Conservation (phyloP, 2,329 filamentous ascomycete genomes). For the Claviceps sorghi region DNA sequence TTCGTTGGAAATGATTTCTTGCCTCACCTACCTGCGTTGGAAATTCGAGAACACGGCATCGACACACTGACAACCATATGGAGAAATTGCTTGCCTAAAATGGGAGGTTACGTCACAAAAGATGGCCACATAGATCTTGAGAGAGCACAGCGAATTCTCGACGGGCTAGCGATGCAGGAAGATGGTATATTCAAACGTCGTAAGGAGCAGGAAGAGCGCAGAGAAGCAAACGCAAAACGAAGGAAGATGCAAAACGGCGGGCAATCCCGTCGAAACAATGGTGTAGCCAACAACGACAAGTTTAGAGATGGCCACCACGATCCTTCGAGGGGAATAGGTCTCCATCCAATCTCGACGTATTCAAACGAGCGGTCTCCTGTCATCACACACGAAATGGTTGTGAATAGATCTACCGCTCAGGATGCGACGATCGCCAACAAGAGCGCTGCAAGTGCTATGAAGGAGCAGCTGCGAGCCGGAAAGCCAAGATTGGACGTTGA, state of each 20-base stretch:
- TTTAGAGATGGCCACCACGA: slow-evolving; percentile 21
- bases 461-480: slow-evolving; percentile 54
- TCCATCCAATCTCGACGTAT: slow-evolving; percentile 32
- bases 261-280: slow-evolving; percentile 11
- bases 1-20: slow-evolving; percentile 98
- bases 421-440: slow-evolving; percentile 77
- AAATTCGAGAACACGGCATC: slow-evolving; percentile 94
- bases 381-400: slow-evolving; percentile 77
- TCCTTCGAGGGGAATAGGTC: slow-evolving; percentile 16
- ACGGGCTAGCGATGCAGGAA: slow-evolving; percentile 82
- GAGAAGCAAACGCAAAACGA: slow-evolving; percentile 64
- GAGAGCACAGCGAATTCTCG: slow-evolving; percentile 73
- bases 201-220: slow-evolving; percentile 71
- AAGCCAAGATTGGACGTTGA: slow-evolving; percentile 7
- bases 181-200: slow-evolving; percentile 83
- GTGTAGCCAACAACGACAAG: slow-evolving; percentile 3
- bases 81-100: slow-evolving; percentile 77
- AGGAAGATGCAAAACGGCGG: slow-evolving; percentile 55
- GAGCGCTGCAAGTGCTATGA: slow-evolving; percentile 79
- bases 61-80: slow-evolving; percentile 94
- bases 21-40: slow-evolving; percentile 89
- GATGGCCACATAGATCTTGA: slow-evolving; percentile 83
- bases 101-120: slow-evolving; percentile 94
- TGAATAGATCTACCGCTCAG: slow-evolving; percentile 52
- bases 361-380: slow-evolving; percentile 37